Conservation (phyloP, 441 rosid species). For the Populus hybrid region DNA sequence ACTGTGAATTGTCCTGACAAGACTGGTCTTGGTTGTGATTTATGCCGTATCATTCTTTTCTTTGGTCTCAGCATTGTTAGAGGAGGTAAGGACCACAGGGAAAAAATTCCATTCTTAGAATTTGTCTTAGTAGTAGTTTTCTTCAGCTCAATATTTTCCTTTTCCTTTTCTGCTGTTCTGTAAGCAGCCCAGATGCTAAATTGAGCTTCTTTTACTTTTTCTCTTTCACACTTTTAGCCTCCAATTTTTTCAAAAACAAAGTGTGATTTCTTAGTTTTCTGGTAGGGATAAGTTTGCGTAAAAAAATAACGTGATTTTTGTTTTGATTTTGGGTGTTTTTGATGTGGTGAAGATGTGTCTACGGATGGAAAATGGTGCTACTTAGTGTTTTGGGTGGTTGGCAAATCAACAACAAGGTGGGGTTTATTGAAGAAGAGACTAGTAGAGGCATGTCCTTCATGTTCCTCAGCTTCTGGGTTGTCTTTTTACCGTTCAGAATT, state of each 20-base stretch:
- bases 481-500: constrained; percentile 51
- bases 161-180: not conserved
- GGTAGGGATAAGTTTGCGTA: not conserved
- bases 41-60: constrained; percentile 88
- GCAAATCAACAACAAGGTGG: constrained; percentile 70
- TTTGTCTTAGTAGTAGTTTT: not conserved
- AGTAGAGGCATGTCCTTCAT: constrained; percentile 70
- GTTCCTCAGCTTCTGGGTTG: constrained; percentile 71
- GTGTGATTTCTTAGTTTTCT: not conserved
- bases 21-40: constrained; percentile 89
- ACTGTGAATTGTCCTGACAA: constrained; percentile 96
- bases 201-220: not conserved
- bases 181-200: not conserved
- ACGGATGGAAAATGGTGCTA: constrained; percentile 99
- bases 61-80: constrained; percentile 80
- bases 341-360: constrained; percentile 58
- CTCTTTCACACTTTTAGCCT: not conserved
- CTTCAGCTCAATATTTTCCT: not conserved
- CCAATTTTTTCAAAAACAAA: not conserved
- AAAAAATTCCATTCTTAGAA: not conserved
- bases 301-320: not conserved
- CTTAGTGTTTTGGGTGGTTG: constrained; percentile 84
- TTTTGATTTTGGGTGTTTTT: constrained; percentile 3
- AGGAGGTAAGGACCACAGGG: constrained; percentile 52
- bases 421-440: constrained; percentile 75